Percentiles rank a stretch among this genome's conserved stretches.
phyloP scores from a whole-genome alignment of 1,139 yeast genomes.

The Groenewaldozyma sp. region DNA sequence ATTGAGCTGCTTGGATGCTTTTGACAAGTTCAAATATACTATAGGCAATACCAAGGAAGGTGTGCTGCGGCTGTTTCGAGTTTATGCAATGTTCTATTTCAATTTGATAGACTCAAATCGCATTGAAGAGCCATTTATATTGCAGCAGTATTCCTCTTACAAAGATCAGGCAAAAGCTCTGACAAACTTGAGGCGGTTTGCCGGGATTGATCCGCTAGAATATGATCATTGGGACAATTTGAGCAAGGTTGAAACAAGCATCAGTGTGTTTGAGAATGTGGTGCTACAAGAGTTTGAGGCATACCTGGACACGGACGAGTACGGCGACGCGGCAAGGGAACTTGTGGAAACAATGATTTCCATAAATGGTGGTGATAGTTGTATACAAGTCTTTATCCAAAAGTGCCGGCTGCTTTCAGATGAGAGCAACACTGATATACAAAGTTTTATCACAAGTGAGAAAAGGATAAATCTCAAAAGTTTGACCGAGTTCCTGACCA shows the following conservation, averaged over 20 bases:
- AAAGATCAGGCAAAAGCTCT: slow-evolving; percentile 26
- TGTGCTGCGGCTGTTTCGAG: slow-evolving; percentile 16
- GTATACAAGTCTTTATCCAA: slow-evolving; percentile 41
- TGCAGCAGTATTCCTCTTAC: slow-evolving; percentile 19
- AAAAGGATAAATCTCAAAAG: slow-evolving; percentile 27
- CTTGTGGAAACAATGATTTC: slow-evolving; percentile 29
- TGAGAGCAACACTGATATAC: slow-evolving; percentile 2
- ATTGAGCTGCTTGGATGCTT: slow-evolving; percentile 14
- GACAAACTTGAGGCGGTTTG: slow-evolving; percentile 24
- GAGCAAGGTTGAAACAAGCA: slow-evolving; percentile 46
- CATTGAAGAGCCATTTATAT: slow-evolving; percentile 20
- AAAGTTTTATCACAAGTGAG: slow-evolving; percentile 2
- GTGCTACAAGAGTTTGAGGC: slow-evolving; percentile 61
- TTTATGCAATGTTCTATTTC: slow-evolving; percentile 22
- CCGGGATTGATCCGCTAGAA: slow-evolving; percentile 33
- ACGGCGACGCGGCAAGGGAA: slow-evolving; percentile 26
- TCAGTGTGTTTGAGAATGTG: slow-evolving; percentile 68
- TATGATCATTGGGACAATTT: slow-evolving; percentile 32
- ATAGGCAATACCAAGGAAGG: slow-evolving; percentile 15
- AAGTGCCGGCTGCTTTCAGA: slow-evolving; percentile 34
- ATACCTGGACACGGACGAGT: slow-evolving; percentile 42
- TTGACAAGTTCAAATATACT: slow-evolving; percentile 15
- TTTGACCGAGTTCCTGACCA: slow-evolving; percentile 24
- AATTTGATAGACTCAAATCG: slow-evolving; percentile 19
- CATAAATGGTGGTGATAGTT: slow-evolving; percentile 34